phyloP scores from a whole-genome alignment of 371 early-diverging fungal species.

The Mucor circinelloides region DNA sequence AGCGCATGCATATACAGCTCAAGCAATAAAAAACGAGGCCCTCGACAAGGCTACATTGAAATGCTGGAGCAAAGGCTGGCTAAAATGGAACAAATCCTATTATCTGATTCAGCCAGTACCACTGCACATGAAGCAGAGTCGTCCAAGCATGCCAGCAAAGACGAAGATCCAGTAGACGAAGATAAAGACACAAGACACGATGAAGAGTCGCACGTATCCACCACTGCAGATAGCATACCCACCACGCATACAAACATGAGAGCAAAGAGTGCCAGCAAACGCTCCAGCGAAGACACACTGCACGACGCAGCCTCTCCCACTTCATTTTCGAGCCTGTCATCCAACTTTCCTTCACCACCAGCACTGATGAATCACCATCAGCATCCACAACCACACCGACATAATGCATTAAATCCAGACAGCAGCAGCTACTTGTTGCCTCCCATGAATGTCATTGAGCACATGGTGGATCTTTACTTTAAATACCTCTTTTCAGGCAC shows the following conservation, averaged over 20 bases:
- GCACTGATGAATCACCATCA: conserved; percentile 3
- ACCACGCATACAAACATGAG: background rate
- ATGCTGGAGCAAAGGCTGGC: conserved; percentile 72
- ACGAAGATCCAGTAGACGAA: background rate
- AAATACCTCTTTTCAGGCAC: conserved; percentile 43
- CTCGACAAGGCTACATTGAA: conserved; percentile 81
- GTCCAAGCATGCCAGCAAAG: background rate
- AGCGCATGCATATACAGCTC: conserved; percentile 73
- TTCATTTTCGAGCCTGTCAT: conserved; percentile 19
- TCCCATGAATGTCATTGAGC: conserved; percentile 49
- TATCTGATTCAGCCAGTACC: conserved; percentile 14
- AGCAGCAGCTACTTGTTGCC: conserved; percentile 19
- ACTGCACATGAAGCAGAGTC: background rate
- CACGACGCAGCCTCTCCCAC: conserved; percentile 13
- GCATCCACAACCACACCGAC: background rate
- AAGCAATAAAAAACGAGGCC: conserved; percentile 74
- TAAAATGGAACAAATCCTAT: conserved; percentile 70
- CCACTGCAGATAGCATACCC: background rate
- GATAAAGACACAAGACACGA: background rate
- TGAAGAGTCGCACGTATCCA: background rate
- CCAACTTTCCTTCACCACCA: conserved; percentile 15
- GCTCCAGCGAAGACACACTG: conserved; percentile 3
- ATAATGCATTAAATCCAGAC: background rate
- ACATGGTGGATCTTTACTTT: conserved; percentile 59
- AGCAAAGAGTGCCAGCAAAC: background rate